Evolutionary conservation across 2,329 filamentous ascomycete genomes (phyloP).

Genomic region (Emericellopsis atlantica): DNA sequence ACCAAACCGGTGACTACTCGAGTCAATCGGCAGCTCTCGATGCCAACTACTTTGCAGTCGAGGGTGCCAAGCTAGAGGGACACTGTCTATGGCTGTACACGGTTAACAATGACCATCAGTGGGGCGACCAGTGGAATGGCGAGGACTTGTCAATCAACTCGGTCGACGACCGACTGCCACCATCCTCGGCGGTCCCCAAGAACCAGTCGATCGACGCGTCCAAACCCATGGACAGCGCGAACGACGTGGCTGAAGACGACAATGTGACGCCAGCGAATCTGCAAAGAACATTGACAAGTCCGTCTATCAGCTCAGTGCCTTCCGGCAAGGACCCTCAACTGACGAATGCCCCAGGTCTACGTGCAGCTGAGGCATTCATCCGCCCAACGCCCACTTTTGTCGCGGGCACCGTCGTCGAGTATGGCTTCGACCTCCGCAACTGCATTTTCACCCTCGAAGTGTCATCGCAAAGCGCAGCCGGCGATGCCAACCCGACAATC

Average conservation of each 20-base stretch:
- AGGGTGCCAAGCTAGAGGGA: constrained; percentile 72
- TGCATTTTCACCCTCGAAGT: constrained; percentile 68
- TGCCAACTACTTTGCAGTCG: constrained; percentile 87
- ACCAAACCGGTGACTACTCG: constrained; percentile 88
- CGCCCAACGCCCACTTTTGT: constrained; percentile 70
- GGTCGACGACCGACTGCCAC: constrained; percentile 59
- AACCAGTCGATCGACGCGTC: constrained; percentile 15
- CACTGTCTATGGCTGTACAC: constrained; percentile 87
- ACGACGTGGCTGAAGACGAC: constrained; percentile 35
- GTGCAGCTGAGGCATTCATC: constrained; percentile 87
- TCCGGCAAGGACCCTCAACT: constrained; percentile 42
- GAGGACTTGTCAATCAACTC: constrained; percentile 92
- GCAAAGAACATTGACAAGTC: constrained; percentile 56
- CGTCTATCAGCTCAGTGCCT: constrained; percentile 48
- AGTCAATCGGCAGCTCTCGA: constrained; percentile 89
- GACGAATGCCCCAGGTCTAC: constrained; percentile 58
- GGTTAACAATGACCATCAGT: constrained; percentile 69
- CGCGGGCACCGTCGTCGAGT: constrained; percentile 56
- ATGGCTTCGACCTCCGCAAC: constrained; percentile 71
- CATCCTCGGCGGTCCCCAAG: constrained; percentile 35
- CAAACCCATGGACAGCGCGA: neutral
- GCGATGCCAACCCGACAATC: constrained; percentile 58
- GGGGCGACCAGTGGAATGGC: constrained; percentile 94
- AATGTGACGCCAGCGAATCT: constrained; percentile 65
- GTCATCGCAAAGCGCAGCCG: constrained; percentile 42